A percentile compares a stretch with the other conserved stretches of the same genome.
Evolutionary conservation across 371 early-diverging fungal species (phyloP).

Genomic region (Mucor saturninus): DNA sequence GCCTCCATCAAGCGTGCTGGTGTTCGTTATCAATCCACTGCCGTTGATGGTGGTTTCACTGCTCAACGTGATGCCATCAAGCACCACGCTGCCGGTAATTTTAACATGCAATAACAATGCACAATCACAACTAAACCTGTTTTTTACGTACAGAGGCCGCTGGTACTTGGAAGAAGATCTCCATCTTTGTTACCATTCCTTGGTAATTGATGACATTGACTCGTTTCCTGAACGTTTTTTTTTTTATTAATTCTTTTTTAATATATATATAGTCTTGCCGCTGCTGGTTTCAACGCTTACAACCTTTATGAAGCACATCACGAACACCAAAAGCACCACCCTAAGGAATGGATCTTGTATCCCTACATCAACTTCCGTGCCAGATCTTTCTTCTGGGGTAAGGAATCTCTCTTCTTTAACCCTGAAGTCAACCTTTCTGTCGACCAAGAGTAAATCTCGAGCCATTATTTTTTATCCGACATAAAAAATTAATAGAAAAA

Average conservation of each 20-base stretch:
- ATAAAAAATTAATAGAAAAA: too few relatives aligned
- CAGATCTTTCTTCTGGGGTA: constrained; percentile 56
- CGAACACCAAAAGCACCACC: constrained; percentile 52
- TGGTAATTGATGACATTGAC: constrained; percentile 30
- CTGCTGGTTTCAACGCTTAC: constrained; percentile 50
- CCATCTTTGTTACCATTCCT: constrained; percentile 53
- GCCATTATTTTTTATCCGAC: too few relatives aligned
- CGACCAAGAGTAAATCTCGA: constrained; percentile 15
- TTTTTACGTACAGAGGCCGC: constrained; percentile 39
- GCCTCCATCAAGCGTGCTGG: constrained; percentile 46
- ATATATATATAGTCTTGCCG: constrained; percentile 37
- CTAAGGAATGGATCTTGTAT: constrained; percentile 47
- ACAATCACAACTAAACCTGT: neutral
- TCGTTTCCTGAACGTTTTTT: too few relatives aligned
- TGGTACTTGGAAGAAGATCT: constrained; percentile 58
- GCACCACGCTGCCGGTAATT: constrained; percentile 51
- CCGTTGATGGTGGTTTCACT: constrained; percentile 31
- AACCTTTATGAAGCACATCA: constrained; percentile 44
- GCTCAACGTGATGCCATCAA: constrained; percentile 53
- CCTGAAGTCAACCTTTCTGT: constrained; percentile 54
- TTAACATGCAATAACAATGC: neutral
- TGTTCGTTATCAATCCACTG: constrained; percentile 46
- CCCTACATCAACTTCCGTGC: constrained; percentile 51
- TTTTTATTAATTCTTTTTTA: neutral
- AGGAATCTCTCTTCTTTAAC: constrained; percentile 57